phyloP scores from a whole-genome alignment of 139 green algal species.

The Picochlorum sp. region DNA sequence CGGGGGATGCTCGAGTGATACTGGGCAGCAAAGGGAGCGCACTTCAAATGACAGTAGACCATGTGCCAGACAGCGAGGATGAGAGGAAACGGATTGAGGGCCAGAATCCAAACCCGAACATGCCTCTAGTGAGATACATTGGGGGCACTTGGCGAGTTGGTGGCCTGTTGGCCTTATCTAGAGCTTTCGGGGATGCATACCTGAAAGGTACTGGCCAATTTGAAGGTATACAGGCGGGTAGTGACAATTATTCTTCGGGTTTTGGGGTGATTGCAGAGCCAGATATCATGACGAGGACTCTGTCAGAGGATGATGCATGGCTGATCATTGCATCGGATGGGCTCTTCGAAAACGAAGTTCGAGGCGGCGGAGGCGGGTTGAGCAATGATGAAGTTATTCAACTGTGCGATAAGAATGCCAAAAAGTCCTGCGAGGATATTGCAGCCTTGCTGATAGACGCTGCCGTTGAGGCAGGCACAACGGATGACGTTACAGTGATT shows the following conservation, averaged over 20 bases:
- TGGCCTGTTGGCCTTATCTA: slow-evolving; percentile 85
- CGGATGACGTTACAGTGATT: slow-evolving; percentile 69
- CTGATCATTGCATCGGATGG: slow-evolving; percentile 78
- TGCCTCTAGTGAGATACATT: slow-evolving; percentile 71
- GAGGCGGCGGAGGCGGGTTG: slow-evolving; percentile 79
- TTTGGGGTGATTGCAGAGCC: slow-evolving; percentile 79
- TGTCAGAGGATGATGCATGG: slow-evolving; percentile 58
- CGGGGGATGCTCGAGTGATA: slow-evolving; percentile 66
- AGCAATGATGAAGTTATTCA: slow-evolving; percentile 51
- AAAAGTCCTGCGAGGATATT: slow-evolving; percentile 15
- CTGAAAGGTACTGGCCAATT: slow-evolving; percentile 84
- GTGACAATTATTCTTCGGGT: slow-evolving; percentile 63
- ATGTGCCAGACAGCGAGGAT: slow-evolving; percentile 73
- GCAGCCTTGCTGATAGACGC: slow-evolving; percentile 32
- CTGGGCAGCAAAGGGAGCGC: slow-evolving; percentile 29
- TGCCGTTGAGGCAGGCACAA: slow-evolving; percentile 55
- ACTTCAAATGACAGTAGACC: slow-evolving; percentile 76
- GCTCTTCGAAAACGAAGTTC: slow-evolving; percentile 73
- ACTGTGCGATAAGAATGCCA: slow-evolving; percentile 10
- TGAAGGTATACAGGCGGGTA: slow-evolving; percentile 67
- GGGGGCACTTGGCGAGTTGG: slow-evolving; percentile 88
- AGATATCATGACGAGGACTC: slow-evolving; percentile 44
- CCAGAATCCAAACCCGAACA: slow-evolving; percentile 88
- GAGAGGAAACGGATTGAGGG: slow-evolving; percentile 85
- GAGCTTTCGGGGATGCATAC: slow-evolving; percentile 94